A percentile compares a stretch with the other conserved stretches of the same genome.
These are phyloP conservation scores for Fagus crenata DNA, from an alignment of 306 rosid genomes.

Conservation along the genomic window DNA sequence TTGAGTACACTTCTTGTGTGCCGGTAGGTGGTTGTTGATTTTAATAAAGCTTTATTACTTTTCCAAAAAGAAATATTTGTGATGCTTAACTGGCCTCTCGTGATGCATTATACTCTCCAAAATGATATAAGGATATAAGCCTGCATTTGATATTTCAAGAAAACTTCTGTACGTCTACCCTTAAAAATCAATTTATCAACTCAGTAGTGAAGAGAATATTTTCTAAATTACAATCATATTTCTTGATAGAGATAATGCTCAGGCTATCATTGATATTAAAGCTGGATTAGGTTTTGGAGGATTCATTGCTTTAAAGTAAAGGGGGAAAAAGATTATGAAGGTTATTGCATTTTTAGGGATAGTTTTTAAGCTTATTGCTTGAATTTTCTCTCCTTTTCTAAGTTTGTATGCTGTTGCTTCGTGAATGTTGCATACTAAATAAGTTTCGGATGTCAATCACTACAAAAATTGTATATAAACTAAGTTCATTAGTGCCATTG, in stretches of 20 bases:
- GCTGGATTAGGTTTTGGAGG: background rate
- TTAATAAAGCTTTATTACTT: no score
- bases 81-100: background rate
- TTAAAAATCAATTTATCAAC: background rate
- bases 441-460: background rate
- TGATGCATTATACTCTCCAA: background rate
- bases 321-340: background rate
- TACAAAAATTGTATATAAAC: background rate
- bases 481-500: background rate
- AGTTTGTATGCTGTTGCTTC: background rate
- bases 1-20: no score
- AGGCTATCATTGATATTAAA: background rate
- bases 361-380: background rate
- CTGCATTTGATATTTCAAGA: background rate
- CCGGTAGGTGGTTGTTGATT: no score
- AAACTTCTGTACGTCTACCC: background rate
- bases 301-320: background rate
- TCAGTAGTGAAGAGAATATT: background rate
- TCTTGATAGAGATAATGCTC: background rate
- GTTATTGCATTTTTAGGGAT: background rate
- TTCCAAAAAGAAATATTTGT: background rate
- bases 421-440: background rate
- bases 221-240: background rate
- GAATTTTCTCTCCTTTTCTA: background rate
- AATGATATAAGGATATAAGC: background rate